phyloP scores from a whole-genome alignment of 768 basidiomycete genomes.

The Mycena olivaceomarginata region DNA sequence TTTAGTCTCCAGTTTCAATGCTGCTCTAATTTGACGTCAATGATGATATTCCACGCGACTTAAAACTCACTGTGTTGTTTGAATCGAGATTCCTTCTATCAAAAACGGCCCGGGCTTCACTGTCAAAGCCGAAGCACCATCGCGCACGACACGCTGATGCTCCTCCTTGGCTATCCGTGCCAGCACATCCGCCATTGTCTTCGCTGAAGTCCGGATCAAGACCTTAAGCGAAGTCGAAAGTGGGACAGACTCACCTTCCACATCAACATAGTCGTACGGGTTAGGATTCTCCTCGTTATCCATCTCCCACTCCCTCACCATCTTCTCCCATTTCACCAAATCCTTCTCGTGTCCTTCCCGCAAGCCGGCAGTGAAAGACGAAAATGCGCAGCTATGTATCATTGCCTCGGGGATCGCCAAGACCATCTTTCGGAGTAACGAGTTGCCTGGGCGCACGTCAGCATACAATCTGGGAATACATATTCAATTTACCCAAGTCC shows the following conservation, averaged over 20 bases:
- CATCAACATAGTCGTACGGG: not conserved
- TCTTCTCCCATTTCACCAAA: not conserved
- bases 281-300: not conserved
- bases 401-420: not conserved
- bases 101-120: not conserved
- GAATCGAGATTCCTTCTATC: not conserved
- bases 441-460: not conserved
- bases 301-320: not conserved
- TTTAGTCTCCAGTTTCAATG: not conserved
- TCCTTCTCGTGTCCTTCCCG: conserved; percentile 4
- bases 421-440: not conserved
- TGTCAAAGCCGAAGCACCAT: not conserved
- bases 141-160: not conserved
- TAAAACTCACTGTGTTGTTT: not conserved
- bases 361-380: not conserved
- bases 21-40: not conserved
- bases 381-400: not conserved
- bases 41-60: too few species aligned
- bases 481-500: conserved; percentile 32
- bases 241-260: not conserved
- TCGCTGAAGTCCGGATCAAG: not conserved
- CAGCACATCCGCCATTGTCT: conserved; percentile 6
- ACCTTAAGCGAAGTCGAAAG: too few species aligned
- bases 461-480: not conserved
- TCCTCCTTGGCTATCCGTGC: not conserved